Conservation (phyloP, 345 rosid species). For the Syzygium aqueum region DNA sequence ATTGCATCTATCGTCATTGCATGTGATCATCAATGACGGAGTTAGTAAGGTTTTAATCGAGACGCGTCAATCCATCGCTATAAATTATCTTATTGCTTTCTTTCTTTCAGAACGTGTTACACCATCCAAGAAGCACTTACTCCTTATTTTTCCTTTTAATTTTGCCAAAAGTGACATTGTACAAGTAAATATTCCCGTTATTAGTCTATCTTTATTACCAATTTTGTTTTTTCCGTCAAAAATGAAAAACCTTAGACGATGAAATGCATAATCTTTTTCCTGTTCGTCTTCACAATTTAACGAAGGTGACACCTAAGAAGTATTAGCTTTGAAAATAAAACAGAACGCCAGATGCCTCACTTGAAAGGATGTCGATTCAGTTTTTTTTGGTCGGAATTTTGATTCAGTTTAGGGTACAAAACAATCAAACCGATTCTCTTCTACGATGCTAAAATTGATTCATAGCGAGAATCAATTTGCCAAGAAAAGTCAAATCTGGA, state of each 20-base stretch:
- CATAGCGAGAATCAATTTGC: no score
- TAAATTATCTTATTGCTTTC: no score
- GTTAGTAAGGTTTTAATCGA: no score
- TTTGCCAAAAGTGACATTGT: background rate
- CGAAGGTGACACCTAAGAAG: accelerated
- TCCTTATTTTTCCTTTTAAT: background rate
- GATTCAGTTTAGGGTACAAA: background rate
- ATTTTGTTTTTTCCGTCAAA: no score
- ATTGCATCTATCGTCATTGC: no score
- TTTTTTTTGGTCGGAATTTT: no score
- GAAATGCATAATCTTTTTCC: no score
- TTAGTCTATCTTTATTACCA: background rate
- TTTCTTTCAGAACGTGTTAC: background rate
- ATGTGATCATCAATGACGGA: no score
- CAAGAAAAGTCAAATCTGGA: background rate
- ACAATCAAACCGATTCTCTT: accelerated
- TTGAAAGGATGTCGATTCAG: background rate
- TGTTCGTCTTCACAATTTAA: no score
- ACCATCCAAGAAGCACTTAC: background rate
- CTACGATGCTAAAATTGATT: no score
- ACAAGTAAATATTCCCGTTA: background rate
- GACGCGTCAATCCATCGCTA: no score
- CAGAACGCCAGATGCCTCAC: accelerated
- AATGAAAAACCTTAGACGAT: background rate
- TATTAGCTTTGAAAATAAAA: background rate